Base-by-base conservation (phyloP, 73 alveolate species). In the Paramecium pentaurelia region DNA sequence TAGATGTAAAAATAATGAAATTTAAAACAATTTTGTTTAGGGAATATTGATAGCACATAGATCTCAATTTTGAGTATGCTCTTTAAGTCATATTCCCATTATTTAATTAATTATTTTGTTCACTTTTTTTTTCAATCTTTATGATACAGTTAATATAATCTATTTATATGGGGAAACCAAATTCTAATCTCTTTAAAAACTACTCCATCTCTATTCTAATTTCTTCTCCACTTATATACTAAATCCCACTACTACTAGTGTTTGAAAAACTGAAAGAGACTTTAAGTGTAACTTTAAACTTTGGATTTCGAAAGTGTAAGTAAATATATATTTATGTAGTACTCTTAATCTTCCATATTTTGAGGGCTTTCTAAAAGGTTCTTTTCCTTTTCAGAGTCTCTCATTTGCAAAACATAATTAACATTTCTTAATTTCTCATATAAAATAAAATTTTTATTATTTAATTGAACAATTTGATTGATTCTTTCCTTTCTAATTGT, bases 1-100 rank as follows among this genome's bases (percentile, higher is more conserved):
- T 64, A 64, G 84, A 28, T 64, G 51, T 34, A 64, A 64, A 64
- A 64, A 64, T 64, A 64, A 64, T 64, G 84, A 64, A 20, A 64
- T 27, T 20, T 64, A 64, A 64, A 64, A 64, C 84, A 64, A 64
- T 64, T 64, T 64, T 64, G 84, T 64, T 64, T 64, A 54, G 84
- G 84, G 84, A 64, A 64, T 64, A 64, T 11, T 32, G 84, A 64
- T 64, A 64, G 84, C 42, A 64, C 84, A 64, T 34, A 64, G 84
- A 64, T 64, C 84, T 64, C 84, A 64, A 64, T 64, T 64, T 64
- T 64, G 84, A 64, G 84, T 64, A 64, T 64, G 84, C 84, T 64
- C 25, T 36, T 32, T 64, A 12, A 32, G 16, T 64, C 84, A 64
- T 64, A 64, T 64, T 64, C 84, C 84, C 84, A 64, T 64, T 9